phyloP scores from a whole-genome alignment of 2,329 filamentous ascomycete species.

The Daldinia eschscholtzii region DNA sequence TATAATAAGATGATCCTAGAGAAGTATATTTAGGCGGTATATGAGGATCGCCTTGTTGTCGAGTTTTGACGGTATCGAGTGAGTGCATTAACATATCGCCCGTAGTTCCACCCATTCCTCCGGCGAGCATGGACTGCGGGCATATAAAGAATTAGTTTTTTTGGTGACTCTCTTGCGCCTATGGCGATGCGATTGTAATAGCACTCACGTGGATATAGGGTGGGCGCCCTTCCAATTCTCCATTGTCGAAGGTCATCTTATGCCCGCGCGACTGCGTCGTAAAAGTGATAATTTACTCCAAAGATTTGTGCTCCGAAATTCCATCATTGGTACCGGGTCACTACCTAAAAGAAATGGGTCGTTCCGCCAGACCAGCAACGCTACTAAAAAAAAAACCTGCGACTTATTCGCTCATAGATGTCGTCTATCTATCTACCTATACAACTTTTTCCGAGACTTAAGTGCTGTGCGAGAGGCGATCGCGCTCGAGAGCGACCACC shows the following conservation, averaged over 20 bases:
- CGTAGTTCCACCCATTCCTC: slow-evolving; percentile 90
- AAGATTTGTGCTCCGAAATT: slow-evolving; percentile 44
- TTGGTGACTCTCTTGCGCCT: slow-evolving; percentile 25
- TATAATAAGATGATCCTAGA: slow-evolving; percentile 90
- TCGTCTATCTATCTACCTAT: slow-evolving; percentile 14
- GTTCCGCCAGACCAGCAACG: slow-evolving; percentile 27
- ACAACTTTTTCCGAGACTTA: slow-evolving; percentile 9
- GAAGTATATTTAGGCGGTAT: slow-evolving; percentile 93
- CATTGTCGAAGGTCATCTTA: slow-evolving; percentile 57
- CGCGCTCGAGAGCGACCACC: slow-evolving; percentile 42
- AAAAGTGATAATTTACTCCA: slow-evolving; percentile 43
- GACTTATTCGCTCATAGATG: slow-evolving; percentile 26
- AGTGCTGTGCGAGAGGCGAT: slow-evolving; percentile 22
- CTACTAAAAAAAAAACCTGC: slow-evolving; percentile 15
- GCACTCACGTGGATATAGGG: slow-evolving; percentile 73
- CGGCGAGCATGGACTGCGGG: slow-evolving; percentile 89
- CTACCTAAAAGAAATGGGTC: slow-evolving; percentile 31
- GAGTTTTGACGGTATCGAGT: slow-evolving; percentile 96
- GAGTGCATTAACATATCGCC: slow-evolving; percentile 99
- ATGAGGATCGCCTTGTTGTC: slow-evolving; percentile 95
- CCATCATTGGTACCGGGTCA: slow-evolving; percentile 47
- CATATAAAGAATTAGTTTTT: slow-evolving; percentile 41
- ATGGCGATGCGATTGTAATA: slow-evolving; percentile 7
- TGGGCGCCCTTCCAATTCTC: slow-evolving; percentile 68
- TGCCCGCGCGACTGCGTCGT: slow-evolving; percentile 42